Percentiles rank a stretch among this genome's conserved stretches.
phyloP scores from a whole-genome alignment of 257 asterid genomes.

The Petunia secreta region DNA sequence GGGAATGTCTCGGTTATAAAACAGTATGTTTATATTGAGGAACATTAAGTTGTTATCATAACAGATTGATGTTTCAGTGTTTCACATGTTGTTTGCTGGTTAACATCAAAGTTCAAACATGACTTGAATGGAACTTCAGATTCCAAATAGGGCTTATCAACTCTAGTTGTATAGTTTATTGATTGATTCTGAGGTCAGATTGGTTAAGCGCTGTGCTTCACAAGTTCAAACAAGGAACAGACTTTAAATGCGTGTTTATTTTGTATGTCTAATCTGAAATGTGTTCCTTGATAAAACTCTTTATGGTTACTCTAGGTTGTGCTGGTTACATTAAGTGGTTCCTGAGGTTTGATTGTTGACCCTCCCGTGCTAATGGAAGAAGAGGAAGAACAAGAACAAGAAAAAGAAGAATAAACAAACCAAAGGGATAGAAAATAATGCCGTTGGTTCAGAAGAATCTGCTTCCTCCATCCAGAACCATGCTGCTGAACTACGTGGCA shows the following conservation, averaged over 20 bases:
- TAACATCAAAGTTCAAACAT: neutral
- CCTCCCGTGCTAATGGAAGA: conserved; percentile 48
- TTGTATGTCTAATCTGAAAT: conserved; percentile 18
- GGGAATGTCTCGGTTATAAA: too few species aligned
- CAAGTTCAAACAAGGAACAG: conserved; percentile 7
- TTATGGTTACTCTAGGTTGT: conserved; percentile 14
- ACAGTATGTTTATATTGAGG: too few species aligned
- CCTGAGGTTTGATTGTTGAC: conserved; percentile 5
- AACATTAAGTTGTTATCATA: too few species aligned
- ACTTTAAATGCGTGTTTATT: neutral
- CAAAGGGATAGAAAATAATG: conserved; percentile 46
- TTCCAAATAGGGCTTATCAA: neutral
- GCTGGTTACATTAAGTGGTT: neutral
- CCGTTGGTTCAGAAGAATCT: conserved; percentile 41
- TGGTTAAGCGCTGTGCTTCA: neutral
- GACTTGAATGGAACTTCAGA: neutral
- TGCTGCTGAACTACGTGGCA: conserved; percentile 23
- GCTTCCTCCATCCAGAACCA: conserved; percentile 42
- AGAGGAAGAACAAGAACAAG: conserved; percentile 60
- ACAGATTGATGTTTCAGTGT: too few species aligned
- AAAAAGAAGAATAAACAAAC: conserved; percentile 69
- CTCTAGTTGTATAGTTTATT: neutral
- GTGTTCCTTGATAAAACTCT: too few species aligned
- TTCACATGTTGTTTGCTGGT: neutral
- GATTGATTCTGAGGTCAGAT: conserved; percentile 7